Conservation (phyloP, 2,329 filamentous ascomycete species). For the Apiospora malaysiana region DNA sequence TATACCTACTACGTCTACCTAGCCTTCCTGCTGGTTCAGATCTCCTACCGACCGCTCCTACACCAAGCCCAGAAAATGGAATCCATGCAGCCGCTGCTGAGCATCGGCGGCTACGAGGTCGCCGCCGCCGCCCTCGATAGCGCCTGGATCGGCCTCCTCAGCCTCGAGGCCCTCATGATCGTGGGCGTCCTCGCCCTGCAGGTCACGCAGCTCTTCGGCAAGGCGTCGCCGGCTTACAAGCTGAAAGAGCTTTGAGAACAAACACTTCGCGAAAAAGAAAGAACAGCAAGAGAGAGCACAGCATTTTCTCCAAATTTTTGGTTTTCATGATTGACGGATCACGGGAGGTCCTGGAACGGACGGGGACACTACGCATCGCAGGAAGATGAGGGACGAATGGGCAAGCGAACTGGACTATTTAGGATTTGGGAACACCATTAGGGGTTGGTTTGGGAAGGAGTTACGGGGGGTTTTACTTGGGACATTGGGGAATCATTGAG, state of each 20-base stretch:
- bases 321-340: background rate
- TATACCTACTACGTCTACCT: conserved; percentile 32
- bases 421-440: background rate
- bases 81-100: conserved; percentile 21
- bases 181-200: conserved; percentile 41
- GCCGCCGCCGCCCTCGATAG: conserved; percentile 50
- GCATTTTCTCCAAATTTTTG: background rate
- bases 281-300: background rate
- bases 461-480: background rate
- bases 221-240: background rate
- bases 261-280: background rate
- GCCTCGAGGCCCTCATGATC: conserved; percentile 52
- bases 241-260: background rate
- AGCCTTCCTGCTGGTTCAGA: conserved; percentile 31
- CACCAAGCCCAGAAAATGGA: conserved; percentile 23
- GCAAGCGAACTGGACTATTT: background rate
- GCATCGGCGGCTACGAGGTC: conserved; percentile 41
- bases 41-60: conserved; percentile 28
- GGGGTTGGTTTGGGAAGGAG: background rate
- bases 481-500: background rate
- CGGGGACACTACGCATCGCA: background rate
- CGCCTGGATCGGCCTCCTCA: conserved; percentile 54
- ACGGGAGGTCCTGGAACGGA: background rate
- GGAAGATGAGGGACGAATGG: background rate
- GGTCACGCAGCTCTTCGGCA: background rate